These are phyloP conservation scores for Thamnidium elegans DNA, from an alignment of 192 early-diverging fungal species.

Conservation along the genomic window DNA sequence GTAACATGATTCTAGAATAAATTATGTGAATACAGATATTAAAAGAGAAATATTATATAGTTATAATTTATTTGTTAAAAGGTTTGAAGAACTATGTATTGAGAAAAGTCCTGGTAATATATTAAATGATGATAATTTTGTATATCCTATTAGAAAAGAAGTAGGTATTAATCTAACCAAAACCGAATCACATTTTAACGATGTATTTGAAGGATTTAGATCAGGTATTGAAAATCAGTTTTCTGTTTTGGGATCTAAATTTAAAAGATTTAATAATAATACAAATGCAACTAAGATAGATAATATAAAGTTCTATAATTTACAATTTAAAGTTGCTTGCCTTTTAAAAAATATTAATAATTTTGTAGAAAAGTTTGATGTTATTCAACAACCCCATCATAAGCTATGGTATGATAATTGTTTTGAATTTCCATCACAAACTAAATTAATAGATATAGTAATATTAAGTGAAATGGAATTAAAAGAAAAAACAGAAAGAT, in stretches of 20 bases:
- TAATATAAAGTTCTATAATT: constrained; percentile 12
- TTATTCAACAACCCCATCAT: background rate
- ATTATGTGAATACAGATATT: background rate
- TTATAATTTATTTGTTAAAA: constrained; percentile 3
- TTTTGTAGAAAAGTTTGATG: background rate
- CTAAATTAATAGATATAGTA: constrained; percentile 8
- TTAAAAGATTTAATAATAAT: constrained; percentile 14
- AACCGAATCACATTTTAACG: background rate
- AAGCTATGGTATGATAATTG: constrained; percentile 4
- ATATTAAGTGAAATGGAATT: constrained; percentile 12
- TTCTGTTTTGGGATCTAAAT: background rate
- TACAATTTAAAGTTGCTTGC: constrained; percentile 2
- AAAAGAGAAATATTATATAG: background rate
- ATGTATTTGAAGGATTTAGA: constrained; percentile 4
- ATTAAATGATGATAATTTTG: background rate
- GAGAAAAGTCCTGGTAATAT: background rate
- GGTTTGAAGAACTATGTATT: background rate
- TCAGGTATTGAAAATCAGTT: constrained; percentile 8
- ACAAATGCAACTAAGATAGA: background rate
- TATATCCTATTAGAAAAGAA: constrained; percentile 13
- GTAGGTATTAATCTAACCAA: background rate
- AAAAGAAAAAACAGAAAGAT: no score
- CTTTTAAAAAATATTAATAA: constrained; percentile 9
- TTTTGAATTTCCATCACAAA: constrained; percentile 12
- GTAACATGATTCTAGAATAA: constrained; percentile 10